Conservation (phyloP, 176 grass and related monocot genomes). For the Avena sativa region DNA sequence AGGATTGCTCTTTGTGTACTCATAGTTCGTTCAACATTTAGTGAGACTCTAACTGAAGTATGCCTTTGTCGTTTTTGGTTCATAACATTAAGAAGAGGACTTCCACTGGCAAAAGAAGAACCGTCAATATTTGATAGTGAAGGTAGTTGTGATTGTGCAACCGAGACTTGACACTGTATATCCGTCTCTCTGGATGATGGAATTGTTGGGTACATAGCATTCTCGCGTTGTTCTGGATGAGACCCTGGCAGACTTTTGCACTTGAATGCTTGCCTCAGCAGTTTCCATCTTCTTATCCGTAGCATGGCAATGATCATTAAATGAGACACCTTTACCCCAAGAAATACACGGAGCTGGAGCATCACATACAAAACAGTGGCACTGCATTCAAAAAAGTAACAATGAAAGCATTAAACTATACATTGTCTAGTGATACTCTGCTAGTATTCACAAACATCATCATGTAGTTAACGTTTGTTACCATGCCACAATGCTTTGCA, state of each 20-base stretch:
- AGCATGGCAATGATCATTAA: slow-evolving; percentile 82
- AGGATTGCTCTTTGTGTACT: slow-evolving; percentile 37
- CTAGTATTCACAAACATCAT: slow-evolving; percentile 26
- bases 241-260: slow-evolving; percentile 38
- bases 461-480: slow-evolving; percentile 20
- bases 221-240: slow-evolving; percentile 46
- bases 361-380: slow-evolving; percentile 98
- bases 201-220: slow-evolving; percentile 34
- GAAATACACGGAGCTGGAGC: slow-evolving; percentile 77
- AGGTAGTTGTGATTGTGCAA: slow-evolving; percentile 6
- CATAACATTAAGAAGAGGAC: slow-evolving; percentile 26
- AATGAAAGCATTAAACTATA: background rate
- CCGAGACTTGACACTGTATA: slow-evolving; percentile 32
- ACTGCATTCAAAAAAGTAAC: slow-evolving; percentile 73
- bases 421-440: background rate
- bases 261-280: slow-evolving; percentile 63
- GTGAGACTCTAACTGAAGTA: slow-evolving; percentile 51
- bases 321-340: slow-evolving; percentile 61
- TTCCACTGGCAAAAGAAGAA: slow-evolving; percentile 38
- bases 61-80: slow-evolving; percentile 46
- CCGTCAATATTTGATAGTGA: slow-evolving; percentile 8
- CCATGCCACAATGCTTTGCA: slow-evolving; percentile 77
- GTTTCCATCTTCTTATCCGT: slow-evolving; percentile 81
- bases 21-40: slow-evolving; percentile 33
- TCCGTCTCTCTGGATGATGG: slow-evolving; percentile 26